Evolutionary conservation across 345 rosid species (phyloP).

Genomic region (Excoecaria cochinchinensis): DNA sequence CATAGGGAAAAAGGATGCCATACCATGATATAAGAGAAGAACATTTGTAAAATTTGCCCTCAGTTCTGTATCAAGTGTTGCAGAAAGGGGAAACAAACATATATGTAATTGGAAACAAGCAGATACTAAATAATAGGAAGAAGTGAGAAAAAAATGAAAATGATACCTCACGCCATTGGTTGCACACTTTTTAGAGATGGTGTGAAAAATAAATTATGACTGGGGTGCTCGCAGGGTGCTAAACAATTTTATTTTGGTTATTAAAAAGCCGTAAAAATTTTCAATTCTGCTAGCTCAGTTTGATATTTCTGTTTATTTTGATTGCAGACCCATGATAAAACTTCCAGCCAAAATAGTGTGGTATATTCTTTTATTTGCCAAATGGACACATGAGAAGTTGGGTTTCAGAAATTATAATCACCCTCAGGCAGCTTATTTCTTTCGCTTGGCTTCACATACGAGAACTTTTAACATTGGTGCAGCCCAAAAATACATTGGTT

Average conservation of each 20-base stretch:
- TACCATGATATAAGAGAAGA: neutral
- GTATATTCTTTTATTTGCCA: constrained; percentile 41
- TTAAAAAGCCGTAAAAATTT: neutral
- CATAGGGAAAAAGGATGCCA: neutral
- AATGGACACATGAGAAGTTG: constrained; percentile 53
- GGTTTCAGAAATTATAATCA: constrained; percentile 36
- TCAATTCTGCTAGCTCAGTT: constrained; percentile 9
- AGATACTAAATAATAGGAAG: neutral
- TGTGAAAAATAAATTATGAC: neutral
- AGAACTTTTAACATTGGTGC: constrained; percentile 83
- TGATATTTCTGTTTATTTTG: constrained; percentile 21
- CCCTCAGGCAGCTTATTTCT: constrained; percentile 45
- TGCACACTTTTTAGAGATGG: neutral
- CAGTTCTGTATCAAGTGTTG: neutral
- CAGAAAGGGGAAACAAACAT: neutral
- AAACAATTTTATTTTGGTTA: neutral
- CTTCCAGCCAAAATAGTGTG: constrained; percentile 53
- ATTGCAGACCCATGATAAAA: constrained; percentile 76
- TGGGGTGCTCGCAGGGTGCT: neutral
- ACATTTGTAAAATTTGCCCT: neutral
- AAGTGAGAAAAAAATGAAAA: neutral
- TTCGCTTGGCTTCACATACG: constrained; percentile 60
- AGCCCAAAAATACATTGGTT: constrained; percentile 69
- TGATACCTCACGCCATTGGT: neutral
- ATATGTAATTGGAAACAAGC: neutral